These are phyloP conservation scores for Dactylellina sp. DNA, from an alignment of 2,329 filamentous ascomycete genomes.

Conservation along the genomic window DNA sequence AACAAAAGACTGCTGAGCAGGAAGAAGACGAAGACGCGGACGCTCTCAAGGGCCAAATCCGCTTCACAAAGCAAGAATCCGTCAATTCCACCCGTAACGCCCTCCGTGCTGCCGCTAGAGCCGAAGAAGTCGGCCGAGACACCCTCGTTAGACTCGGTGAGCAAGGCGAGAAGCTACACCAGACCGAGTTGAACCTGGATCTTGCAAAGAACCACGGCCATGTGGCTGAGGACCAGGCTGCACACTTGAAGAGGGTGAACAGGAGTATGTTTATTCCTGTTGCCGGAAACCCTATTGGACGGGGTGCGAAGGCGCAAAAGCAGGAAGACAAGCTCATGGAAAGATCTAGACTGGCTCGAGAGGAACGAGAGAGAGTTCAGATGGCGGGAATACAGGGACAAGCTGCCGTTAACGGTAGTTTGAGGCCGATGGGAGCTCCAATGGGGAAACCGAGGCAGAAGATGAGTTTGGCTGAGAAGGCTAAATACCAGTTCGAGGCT, in stretches of 20 bases:
- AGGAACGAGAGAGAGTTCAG: slow-evolving; percentile 74
- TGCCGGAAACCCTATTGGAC: slow-evolving; percentile 84
- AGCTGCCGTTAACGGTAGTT: slow-evolving; percentile 69
- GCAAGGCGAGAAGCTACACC: slow-evolving; percentile 83
- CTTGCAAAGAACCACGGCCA: slow-evolving; percentile 80
- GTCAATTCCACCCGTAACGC: slow-evolving; percentile 78
- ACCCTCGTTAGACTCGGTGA: slow-evolving; percentile 79
- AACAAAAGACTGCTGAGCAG: slow-evolving; percentile 82
- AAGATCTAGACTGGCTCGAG: slow-evolving; percentile 74
- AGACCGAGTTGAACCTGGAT: slow-evolving; percentile 85
- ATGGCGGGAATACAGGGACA: slow-evolving; percentile 68
- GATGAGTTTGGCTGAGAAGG: slow-evolving; percentile 71
- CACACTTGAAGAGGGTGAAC: slow-evolving; percentile 86
- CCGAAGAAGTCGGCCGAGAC: slow-evolving; percentile 76
- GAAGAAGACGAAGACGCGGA: slow-evolving; percentile 80
- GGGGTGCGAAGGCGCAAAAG: slow-evolving; percentile 72
- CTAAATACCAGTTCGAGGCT: slow-evolving; percentile 83
- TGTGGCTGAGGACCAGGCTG: slow-evolving; percentile 80
- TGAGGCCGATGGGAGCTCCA: slow-evolving; percentile 62
- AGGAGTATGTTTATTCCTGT: slow-evolving; percentile 90
- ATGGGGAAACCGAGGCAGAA: slow-evolving; percentile 59
- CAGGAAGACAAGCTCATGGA: slow-evolving; percentile 77
- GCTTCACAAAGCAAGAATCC: slow-evolving; percentile 80
- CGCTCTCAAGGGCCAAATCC: slow-evolving; percentile 79
- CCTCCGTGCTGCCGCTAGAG: slow-evolving; percentile 74